Evolutionary conservation across 257 asterid species (phyloP).

Genomic region (Plantago elongata): DNA sequence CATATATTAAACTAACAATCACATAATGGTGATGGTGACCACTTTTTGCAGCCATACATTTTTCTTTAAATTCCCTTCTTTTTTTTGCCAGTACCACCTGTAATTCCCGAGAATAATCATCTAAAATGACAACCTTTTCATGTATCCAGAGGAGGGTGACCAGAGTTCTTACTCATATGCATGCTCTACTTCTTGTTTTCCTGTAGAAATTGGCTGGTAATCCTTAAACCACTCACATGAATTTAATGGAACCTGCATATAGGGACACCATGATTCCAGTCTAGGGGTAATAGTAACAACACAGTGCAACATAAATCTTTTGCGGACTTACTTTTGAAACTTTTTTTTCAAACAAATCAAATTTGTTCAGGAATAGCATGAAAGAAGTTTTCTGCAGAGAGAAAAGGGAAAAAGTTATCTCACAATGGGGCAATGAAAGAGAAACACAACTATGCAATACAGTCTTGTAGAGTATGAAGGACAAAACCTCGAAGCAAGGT

Average conservation of each 20-base stretch:
- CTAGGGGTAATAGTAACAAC: conserved; percentile 16
- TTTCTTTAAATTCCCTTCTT: too few relatives aligned
- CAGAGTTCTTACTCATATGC: conserved; percentile 89
- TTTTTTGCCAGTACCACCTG: too few relatives aligned
- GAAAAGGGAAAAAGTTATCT: conserved; percentile 11
- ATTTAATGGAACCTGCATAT: conserved; percentile 80
- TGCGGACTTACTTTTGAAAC: conserved; percentile 64
- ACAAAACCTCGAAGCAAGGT: conserved; percentile 89
- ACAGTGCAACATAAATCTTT: conserved; percentile 13
- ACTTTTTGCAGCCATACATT: too few relatives aligned
- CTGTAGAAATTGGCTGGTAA: conserved; percentile 87
- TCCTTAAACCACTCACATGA: conserved; percentile 91
- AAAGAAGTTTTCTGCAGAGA: conserved; percentile 89
- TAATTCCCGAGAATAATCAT: too few relatives aligned
- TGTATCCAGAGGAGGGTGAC: neutral
- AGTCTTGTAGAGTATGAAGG: conserved; percentile 21
- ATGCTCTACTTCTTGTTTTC: conserved; percentile 94
- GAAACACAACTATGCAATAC: neutral
- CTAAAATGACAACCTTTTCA: too few relatives aligned
- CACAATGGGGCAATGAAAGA: conserved; percentile 7
- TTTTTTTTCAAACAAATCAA: conserved; percentile 95
- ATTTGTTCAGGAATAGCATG: conserved; percentile 97
- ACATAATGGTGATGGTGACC: too few relatives aligned
- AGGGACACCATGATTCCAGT: conserved; percentile 23
- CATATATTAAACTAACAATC: too few relatives aligned